Conservation (phyloP, 2,329 filamentous ascomycete species). For the Epichloe brachyelytri region DNA sequence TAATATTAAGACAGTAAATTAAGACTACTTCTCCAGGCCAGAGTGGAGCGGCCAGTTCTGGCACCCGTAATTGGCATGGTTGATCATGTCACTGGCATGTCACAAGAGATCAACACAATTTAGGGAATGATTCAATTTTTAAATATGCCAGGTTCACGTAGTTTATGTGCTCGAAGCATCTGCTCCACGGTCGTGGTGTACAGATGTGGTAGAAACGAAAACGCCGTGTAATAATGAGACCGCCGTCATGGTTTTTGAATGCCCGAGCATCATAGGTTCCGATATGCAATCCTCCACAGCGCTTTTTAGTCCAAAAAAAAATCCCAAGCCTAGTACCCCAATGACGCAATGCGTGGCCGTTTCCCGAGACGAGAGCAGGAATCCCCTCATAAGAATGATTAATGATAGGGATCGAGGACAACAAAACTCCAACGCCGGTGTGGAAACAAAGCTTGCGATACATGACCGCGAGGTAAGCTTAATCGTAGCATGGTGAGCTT, state of each 20-base stretch:
- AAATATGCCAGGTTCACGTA: neutral
- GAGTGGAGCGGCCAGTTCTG: no score
- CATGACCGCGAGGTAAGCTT: neutral
- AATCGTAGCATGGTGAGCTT: conserved; percentile 22
- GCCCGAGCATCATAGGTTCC: neutral
- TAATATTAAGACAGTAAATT: neutral
- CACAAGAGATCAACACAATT: neutral
- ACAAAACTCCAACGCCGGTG: neutral
- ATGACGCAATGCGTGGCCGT: conserved; percentile 1
- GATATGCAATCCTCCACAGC: neutral
- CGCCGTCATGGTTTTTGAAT: neutral
- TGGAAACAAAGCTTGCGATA: neutral
- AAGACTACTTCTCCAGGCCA: no score
- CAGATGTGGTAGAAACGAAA: neutral
- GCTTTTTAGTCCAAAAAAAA: neutral
- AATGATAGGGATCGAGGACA: neutral
- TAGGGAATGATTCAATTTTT: neutral
- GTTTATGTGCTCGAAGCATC: neutral
- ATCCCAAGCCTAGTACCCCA: neutral
- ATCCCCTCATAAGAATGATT: neutral
- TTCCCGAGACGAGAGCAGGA: neutral
- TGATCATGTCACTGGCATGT: neutral
- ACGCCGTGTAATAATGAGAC: neutral
- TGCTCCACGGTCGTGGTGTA: neutral
- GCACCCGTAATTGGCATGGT: neutral